Evolutionary conservation across 176 grass and related monocot genomes (phyloP), one percentile per base, ranked within the genome.

Genomic region (Cenchrus americanus): DNA sequence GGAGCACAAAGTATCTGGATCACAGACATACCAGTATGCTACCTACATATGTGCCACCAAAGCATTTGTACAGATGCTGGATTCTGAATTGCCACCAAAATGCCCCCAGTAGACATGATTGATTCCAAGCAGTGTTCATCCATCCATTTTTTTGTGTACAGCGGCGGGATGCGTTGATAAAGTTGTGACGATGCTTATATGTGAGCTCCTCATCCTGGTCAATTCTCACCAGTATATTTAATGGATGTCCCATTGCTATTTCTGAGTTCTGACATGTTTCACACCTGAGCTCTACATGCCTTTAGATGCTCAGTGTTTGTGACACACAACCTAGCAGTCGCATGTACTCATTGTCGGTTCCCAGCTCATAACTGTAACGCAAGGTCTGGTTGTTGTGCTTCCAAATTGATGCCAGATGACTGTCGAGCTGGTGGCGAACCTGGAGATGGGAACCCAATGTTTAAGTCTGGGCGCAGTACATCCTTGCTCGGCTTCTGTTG

Each of bases 321-420:
- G 41, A 21, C 62, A 44, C 66, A 41, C 43, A 46, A 55, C 81
- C 75, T 63, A 26, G 51, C 18, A 43, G 73, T 60, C 51, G 17
- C 73, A 73, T 73, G 49, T 75, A 67, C 58, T 54, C 84, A 80
- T 37, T 37, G n/a, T 44, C 53, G 14, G 15, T 73, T 77, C 23
- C 50, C 51, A 61, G 69, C 37, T 95, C 85, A 99, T 71, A 99
- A 81, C 80, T 99, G 97, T 85, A 99, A 82, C 55, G 97, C 97
- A 42, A 99, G 91, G 81, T 99, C 97, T 76, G 97, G 97, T 49
- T 99, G 97, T 62, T 96, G 97, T 75, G 97, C 90, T 83, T 99
- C 97, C 78, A 94, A 94, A 80, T 92, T 93, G 84, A 99, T 94
- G 76, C 93, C 77, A 26, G 96, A 83, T 53, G 96, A 92, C 15